Evolutionary conservation across 345 rosid genomes (phyloP).

Genomic region (Populus euphratica): DNA sequence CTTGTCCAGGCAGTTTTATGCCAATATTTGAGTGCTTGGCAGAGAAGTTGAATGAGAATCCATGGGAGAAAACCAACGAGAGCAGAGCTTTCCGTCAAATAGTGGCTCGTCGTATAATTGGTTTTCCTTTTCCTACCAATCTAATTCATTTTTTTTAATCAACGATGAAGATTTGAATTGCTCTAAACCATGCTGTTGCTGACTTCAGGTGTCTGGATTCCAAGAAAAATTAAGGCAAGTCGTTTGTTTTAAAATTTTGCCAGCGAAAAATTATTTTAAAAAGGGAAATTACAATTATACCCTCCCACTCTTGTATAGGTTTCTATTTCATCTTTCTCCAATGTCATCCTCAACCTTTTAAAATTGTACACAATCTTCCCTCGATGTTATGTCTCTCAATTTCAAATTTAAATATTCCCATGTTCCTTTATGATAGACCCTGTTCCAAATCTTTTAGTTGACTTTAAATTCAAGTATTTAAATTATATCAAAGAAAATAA

Average conservation of each 20-base stretch:
- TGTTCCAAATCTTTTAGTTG: no score
- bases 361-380: no score
- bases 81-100: background rate
- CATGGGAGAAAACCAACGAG: constrained; percentile 27
- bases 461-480: no score
- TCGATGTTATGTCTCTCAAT: no score
- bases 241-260: background rate
- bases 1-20: constrained; percentile 1
- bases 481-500: no score
- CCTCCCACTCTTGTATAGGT: background rate
- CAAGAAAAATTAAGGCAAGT: background rate
- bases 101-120: background rate
- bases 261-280: background rate
- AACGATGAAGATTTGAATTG: background rate
- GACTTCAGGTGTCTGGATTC: background rate
- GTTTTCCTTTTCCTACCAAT: no score
- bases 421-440: no score
- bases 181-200: background rate
- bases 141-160: no score
- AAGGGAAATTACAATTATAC: background rate
- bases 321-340: background rate
- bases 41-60: constrained; percentile 24
- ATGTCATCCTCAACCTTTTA: background rate
- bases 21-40: constrained; percentile 10
- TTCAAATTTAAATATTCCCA: no score